Base-by-base conservation (phyloP, 2,329 filamentous ascomycete genomes). In the Truncatella angustata region DNA sequence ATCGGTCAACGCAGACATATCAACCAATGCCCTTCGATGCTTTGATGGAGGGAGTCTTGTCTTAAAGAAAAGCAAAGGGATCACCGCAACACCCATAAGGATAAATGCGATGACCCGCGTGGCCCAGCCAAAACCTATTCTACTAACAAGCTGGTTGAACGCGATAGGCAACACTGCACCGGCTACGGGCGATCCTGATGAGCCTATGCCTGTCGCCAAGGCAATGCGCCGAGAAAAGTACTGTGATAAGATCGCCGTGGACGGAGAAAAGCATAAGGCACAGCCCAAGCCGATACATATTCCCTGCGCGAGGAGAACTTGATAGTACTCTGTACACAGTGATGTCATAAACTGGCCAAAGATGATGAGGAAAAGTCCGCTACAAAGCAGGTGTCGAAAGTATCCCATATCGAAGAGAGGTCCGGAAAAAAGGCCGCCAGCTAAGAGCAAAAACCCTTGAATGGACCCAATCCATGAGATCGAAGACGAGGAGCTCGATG, bases 301-400 rank as follows among this genome's bases (percentile, higher is more conserved):
- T 18, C 76, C 78, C 58, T 81, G 78, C 0, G 75, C 70, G 28
- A 82, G 68, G 43, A 80, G 70, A 21, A 80, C 58, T 45, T 82
- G 78, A 72, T 75, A 81, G 61, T 74, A 78, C 50, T 73, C 57
- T 1, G 66, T 65, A 52, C 73, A 74, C 12, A 81, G 61, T 58
- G 74, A 78, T 43, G 74, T 75, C 72, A 79, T 78, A 73, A 81
- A 79, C 48, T 78, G 68, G 14, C 77, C 75, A 50, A 80, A 73
- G 14, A 77, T 70, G 4, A 79, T 67, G 52, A 75, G 65, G 52
- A 77, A 63, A 26, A 70, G 68, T 12, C 76, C 77, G 43, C 70
- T 67, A 18, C 65, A 53, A 28, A 80, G 61, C 11, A 81, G 65
- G 3, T 64, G 54, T 11, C 69, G 70, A 50, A 78, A 73, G 55